These are phyloP conservation scores for Paraphaeosphaeria sporulosa DNA, from an alignment of 2,329 filamentous ascomycete genomes.

Conservation along the genomic window DNA sequence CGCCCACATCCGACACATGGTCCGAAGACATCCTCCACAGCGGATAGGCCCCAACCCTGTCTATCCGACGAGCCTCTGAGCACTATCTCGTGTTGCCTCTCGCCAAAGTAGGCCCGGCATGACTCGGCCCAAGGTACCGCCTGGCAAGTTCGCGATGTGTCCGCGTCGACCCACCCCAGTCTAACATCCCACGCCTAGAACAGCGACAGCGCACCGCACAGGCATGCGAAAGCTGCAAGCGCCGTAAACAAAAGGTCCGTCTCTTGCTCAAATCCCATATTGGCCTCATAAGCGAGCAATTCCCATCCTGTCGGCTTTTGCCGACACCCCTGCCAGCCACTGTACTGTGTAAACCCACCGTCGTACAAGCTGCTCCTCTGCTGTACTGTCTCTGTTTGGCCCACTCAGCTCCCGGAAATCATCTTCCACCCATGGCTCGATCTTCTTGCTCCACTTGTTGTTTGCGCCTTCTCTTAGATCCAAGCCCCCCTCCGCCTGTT, in stretches of 20 bases:
- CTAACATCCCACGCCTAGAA: slow-evolving; percentile 62
- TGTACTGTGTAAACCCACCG: background rate
- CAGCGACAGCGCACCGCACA: slow-evolving; percentile 69
- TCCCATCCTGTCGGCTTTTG: background rate
- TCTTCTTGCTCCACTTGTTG: background rate
- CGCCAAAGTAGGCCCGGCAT: slow-evolving; percentile 23
- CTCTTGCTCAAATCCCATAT: slow-evolving; percentile 12
- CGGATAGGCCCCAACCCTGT: slow-evolving; percentile 16
- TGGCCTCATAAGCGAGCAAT: background rate
- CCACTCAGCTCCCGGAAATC: slow-evolving; percentile 2
- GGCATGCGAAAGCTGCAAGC: slow-evolving; percentile 71
- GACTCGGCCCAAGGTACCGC: slow-evolving; percentile 47
- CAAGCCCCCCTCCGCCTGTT: background rate
- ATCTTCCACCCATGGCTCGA: background rate
- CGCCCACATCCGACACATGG: slow-evolving; percentile 18
- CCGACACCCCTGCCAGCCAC: background rate
- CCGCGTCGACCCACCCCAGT: slow-evolving; percentile 11
- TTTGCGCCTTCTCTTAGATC: background rate
- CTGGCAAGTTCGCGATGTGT: slow-evolving; percentile 30
- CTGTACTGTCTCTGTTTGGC: background rate
- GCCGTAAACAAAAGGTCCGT: slow-evolving; percentile 72
- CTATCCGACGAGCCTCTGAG: slow-evolving; percentile 24
- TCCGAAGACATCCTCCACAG: slow-evolving; percentile 29
- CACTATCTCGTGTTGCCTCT: slow-evolving; percentile 24
- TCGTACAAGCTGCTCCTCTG: background rate